phyloP scores from a whole-genome alignment of 1,284 basidiomycete genomes.

The Gastroboletus turbinatus region DNA sequence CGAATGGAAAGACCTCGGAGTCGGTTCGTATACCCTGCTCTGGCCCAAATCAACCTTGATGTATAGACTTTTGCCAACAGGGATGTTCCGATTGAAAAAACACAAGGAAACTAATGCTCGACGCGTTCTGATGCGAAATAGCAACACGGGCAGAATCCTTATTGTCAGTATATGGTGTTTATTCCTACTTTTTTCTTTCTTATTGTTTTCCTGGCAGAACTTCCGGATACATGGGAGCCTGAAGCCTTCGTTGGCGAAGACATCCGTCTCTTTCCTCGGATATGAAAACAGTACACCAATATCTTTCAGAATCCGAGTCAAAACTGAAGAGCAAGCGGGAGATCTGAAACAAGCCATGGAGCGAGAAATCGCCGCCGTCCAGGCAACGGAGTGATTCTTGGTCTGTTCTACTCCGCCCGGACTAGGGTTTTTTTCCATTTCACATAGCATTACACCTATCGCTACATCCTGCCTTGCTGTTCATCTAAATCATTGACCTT shows the following conservation, averaged over 20 bases:
- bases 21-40: slow-evolving; percentile 44
- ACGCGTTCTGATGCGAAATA: slow-evolving; percentile 66
- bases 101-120: slow-evolving; percentile 58
- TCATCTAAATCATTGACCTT: slow-evolving; percentile 5
- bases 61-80: slow-evolving; percentile 35
- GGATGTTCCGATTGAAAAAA: slow-evolving; percentile 67
- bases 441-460: slow-evolving; percentile 26
- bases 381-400: slow-evolving; percentile 31
- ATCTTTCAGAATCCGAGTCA: slow-evolving; percentile 63
- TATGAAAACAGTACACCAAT: slow-evolving; percentile 59
- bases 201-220: slow-evolving; percentile 47
- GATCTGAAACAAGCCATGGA: slow-evolving; percentile 62
- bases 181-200: not conserved
- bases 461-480: slow-evolving; percentile 27
- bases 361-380: slow-evolving; percentile 56
- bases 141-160: slow-evolving; percentile 67
- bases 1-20: slow-evolving; percentile 61
- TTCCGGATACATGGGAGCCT: slow-evolving; percentile 59
- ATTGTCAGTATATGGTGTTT: slow-evolving; percentile 49
- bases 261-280: slow-evolving; percentile 63
- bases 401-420: not conserved
- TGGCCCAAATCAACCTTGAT: not conserved
- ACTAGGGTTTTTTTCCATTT: not conserved
- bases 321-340: slow-evolving; percentile 59
- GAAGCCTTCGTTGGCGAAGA: slow-evolving; percentile 51